Conservation (phyloP, 345 rosid species). For the Aegle marmelos region DNA sequence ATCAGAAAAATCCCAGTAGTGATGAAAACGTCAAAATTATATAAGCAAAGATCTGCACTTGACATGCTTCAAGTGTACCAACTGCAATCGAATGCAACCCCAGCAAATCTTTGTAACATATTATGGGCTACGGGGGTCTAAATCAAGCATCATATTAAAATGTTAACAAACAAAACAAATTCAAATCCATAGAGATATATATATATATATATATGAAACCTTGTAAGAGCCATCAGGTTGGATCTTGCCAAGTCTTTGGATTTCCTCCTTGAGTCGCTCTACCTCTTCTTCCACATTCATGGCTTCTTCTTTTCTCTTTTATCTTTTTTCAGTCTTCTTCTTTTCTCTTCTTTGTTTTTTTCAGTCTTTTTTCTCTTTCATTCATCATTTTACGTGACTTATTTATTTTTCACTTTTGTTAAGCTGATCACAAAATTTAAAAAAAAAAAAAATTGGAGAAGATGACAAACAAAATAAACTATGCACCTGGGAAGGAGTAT, state of each 20-base stretch:
- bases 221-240: conserved; percentile 90
- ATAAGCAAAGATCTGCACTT: neutral
- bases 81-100: neutral
- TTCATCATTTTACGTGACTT: neutral
- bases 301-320: conserved; percentile 15
- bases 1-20: neutral
- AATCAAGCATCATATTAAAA: neutral
- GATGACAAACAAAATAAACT: neutral
- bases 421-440: no score
- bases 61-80: neutral
- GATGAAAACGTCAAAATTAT: neutral
- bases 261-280: conserved; percentile 75
- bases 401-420: no score
- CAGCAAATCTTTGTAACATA: neutral
- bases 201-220: conserved; percentile 29
- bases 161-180: neutral
- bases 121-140: neutral
- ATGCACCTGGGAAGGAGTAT: no score
- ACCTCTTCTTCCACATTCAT: conserved; percentile 96
- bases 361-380: no score
- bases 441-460: no score
- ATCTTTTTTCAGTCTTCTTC: neutral
- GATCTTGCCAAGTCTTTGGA: conserved; percentile 68
- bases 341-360: no score
- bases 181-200: no score